Percentiles rank a stretch among this genome's conserved stretches.
phyloP scores from a whole-genome alignment of 768 basidiomycete species.

The Kwoniella sp. region DNA sequence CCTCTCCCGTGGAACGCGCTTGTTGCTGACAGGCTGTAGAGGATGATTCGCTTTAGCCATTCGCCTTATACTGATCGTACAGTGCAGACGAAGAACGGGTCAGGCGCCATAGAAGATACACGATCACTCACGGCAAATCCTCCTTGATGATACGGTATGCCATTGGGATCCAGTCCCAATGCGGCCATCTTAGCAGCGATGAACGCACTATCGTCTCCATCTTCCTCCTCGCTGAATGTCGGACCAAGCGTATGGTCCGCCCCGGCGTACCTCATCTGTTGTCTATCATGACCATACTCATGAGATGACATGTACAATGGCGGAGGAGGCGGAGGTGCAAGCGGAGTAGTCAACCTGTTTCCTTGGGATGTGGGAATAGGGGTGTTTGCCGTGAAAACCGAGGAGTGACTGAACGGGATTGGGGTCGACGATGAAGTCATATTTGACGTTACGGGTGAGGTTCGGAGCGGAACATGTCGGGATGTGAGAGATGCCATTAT shows the following conservation, averaged over 20 bases:
- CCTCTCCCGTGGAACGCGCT: not conserved
- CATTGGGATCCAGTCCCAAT: conserved; percentile 27
- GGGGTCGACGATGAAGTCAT: not conserved
- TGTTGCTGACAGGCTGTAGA: conserved; percentile 1
- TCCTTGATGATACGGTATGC: conserved; percentile 20
- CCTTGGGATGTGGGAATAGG: not conserved
- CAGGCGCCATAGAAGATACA: not conserved
- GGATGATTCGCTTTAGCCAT: too few relatives aligned
- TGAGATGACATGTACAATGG: conserved; percentile 25
- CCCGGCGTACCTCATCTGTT: conserved; percentile 24
- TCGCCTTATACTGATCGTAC: too few relatives aligned
- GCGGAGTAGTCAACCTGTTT: conserved; percentile 13
- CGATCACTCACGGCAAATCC: conserved; percentile 8
- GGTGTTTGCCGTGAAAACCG: conserved; percentile 8
- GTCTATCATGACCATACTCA: conserved; percentile 17
- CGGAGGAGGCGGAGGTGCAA: conserved; percentile 24
- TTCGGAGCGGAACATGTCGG: not conserved
- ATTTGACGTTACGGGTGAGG: not conserved
- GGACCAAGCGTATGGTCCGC: conserved; percentile 43
- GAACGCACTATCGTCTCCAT: conserved; percentile 45
- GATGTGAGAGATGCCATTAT: conserved; percentile 6
- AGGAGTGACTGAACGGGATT: conserved; percentile 2
- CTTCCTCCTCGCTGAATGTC: conserved; percentile 44
- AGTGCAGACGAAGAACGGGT: too few relatives aligned
- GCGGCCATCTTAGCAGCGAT: conserved; percentile 44